Conservation (phyloP, 1,139 yeast genomes). For the Sugiyamaella japonica region DNA sequence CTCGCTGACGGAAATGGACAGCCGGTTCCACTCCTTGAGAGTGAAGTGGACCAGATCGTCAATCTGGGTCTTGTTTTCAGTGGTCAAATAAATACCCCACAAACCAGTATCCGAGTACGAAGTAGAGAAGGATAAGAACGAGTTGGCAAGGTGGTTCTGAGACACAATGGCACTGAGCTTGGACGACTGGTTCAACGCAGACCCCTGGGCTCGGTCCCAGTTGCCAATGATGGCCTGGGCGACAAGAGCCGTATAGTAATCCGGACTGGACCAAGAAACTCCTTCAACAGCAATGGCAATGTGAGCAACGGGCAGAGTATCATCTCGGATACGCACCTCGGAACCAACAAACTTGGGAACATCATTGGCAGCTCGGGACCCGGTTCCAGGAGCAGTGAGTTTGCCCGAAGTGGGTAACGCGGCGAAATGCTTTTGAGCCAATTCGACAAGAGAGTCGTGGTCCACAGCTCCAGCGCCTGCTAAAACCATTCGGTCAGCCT, state of each 20-base stretch:
- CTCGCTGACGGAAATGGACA: conserved; percentile 75
- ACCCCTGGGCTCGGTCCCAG: conserved; percentile 94
- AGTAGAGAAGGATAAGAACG: conserved; percentile 95
- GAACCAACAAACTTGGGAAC: conserved; percentile 83
- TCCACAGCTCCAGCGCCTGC: conserved; percentile 95
- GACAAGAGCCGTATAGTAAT: conserved; percentile 90
- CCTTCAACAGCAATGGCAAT: conserved; percentile 97
- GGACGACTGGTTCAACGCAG: conserved; percentile 83
- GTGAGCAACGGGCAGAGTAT: conserved; percentile 83
- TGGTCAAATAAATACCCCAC: conserved; percentile 93
- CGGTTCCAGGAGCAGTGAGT: conserved; percentile 70
- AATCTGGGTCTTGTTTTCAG: conserved; percentile 69
- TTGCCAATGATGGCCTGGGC: conserved; percentile 97
- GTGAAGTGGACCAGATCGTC: conserved; percentile 72
- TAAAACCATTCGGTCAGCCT: conserved; percentile 96
- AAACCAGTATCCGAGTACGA: conserved; percentile 96
- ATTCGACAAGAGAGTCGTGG: conserved; percentile 75
- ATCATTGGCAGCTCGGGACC: conserved; percentile 58
- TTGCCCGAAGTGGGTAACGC: conserved; percentile 64
- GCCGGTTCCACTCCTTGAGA: conserved; percentile 83
- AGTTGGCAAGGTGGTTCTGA: conserved; percentile 79
- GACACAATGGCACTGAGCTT: conserved; percentile 78
- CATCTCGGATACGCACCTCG: conserved; percentile 81
- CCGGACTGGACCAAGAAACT: conserved; percentile 95
- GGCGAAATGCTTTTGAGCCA: conserved; percentile 77